Base-by-base conservation (phyloP, 768 basidiomycete genomes). In the Mycena maculata region DNA sequence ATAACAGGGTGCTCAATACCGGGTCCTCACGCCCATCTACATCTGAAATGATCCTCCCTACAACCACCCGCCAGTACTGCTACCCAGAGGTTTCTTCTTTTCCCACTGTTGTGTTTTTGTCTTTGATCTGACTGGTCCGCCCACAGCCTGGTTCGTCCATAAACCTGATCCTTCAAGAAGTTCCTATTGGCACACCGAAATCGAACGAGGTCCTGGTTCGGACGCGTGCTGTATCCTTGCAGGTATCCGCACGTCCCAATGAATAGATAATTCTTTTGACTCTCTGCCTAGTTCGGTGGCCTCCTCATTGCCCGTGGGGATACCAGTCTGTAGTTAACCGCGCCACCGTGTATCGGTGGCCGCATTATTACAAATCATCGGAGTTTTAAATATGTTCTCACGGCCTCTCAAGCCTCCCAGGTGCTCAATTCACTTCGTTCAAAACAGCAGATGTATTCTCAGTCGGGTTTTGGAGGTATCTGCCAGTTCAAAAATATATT, bases 181-280 rank as follows among this genome's bases (percentile, higher is more conserved):
- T 70, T 5, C 63, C 71, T 15, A 47, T 80, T 28, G 64, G 60
- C 8, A 70, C 75, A 57, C 83, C 81, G 3, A 81, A 77, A 55
- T 74, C 84, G 0, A 79, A 74, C 18, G 83, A 90, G 60, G 88
- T 87, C 15, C 80, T 88, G 20, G 83, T 89, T 65, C 86, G 85
- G 67, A 78, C 88, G 12, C 84, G 85, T 62, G 86, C 87, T 0
- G 86, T 87, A 16, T 89, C 88, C 44, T 76, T 88, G 8, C 84
- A 87, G 74, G 84, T 83, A 63, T 28, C 66, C 50, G 28, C 33
- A 11, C 11, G 42, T 33, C 20, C 33, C 13, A 3, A 12, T 18
- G 22, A 22, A 22, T 25, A 11, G 60, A 8, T 22, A 15, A 20
- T 36, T 48, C 22, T 60, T 63, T 47, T 8, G 27, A 38, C 41